Evolutionary conservation across 164 flowering plant genomes (phyloP).

Genomic region (Umbilicus rupestris): DNA sequence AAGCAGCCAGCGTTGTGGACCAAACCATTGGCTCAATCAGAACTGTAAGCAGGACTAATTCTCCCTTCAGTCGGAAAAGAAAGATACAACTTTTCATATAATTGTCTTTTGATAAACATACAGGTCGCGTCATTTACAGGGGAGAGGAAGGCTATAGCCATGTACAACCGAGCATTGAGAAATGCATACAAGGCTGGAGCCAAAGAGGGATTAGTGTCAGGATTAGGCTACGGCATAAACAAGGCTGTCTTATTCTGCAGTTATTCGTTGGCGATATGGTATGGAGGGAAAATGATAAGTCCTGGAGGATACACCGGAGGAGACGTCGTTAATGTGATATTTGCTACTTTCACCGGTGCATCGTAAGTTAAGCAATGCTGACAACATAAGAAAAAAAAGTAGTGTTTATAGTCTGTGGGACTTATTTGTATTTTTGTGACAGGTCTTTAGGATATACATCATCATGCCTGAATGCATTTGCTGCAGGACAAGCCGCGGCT

Average conservation of each 20-base stretch:
- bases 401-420: background rate
- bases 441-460: conserved; percentile 58
- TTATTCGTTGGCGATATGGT: conserved; percentile 44
- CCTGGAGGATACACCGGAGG: conserved; percentile 36
- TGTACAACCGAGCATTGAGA: conserved; percentile 20
- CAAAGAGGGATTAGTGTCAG: conserved; percentile 27
- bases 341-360: conserved; percentile 41
- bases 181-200: conserved; percentile 32
- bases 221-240: conserved; percentile 27
- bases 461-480: conserved; percentile 44
- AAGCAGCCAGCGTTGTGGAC: conserved; percentile 36
- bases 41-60: conserved; percentile 25
- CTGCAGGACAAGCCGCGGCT: conserved; percentile 54
- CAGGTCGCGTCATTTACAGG: conserved; percentile 57
- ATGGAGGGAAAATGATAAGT: conserved; percentile 33
- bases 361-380: conserved; percentile 24
- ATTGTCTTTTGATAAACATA: background rate
- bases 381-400: background rate
- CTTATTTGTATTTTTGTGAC: background rate
- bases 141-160: conserved; percentile 30
- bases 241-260: conserved; percentile 22
- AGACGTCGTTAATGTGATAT: conserved; percentile 29
- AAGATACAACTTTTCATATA: background rate
- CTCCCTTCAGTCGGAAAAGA: background rate
- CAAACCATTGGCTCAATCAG: conserved; percentile 48